Evolutionary conservation across 495 filamentous ascomycete genomes (phyloP), one percentile per base, ranked within the genome.

Genomic region (Penicillium canescens): DNA sequence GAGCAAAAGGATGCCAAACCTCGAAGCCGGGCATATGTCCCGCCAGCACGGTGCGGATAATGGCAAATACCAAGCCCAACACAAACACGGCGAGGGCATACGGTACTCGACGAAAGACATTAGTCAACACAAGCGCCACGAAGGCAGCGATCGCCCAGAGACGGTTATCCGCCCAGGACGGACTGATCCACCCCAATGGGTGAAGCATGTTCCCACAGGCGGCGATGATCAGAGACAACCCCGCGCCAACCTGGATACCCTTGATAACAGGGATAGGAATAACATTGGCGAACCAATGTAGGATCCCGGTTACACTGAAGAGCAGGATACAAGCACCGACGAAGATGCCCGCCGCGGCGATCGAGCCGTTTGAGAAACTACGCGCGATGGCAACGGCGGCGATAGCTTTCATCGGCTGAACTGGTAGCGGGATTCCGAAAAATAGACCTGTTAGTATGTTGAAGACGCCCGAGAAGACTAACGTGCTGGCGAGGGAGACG

Each of bases 341-440:
- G 38, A 90, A 86, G 46, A 92, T 75, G 4, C 93, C 93, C 3
- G 91, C 89, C 0, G 89, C 87, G 18, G 89, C 82, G 44, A 87
- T 93, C 54, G 87, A 81, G 49, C 79, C 81, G 20, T 83, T 72
- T 10, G 77, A 79, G 60, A 90, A 86, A 37, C 71, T 73, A 23
- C 80, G 78, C 10, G 86, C 81, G 43, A 98, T 87, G 12, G 91
- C 89, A 0, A 96, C 85, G 0, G 93, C 87, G 36, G 91, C 92
- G 54, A 98, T 92, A 14, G 92, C 92, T 75, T 95, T 91, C 88
- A 94, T 90, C 10, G 90, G 90, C 69, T 93, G 90, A 0, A 96
- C 90, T 0, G 91, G 91, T 0, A 96, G 66, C 0, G 91, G 91
- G 20, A 97, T 85, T 9, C 92, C 92, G 62, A 96, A 98, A 28